These are phyloP conservation scores for Fagus crenata DNA, from an alignment of 306 rosid genomes.

Conservation along the genomic window DNA sequence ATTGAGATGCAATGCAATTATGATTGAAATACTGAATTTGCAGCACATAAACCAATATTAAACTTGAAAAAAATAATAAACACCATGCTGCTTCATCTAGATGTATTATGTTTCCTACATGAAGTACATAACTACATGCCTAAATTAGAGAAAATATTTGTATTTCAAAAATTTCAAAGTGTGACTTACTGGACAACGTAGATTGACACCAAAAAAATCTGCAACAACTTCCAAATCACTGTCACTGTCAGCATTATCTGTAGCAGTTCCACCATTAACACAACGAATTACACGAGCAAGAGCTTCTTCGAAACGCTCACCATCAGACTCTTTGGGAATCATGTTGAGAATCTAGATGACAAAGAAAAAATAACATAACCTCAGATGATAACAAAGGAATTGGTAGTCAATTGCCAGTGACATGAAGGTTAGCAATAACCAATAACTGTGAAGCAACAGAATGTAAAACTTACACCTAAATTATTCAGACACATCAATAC, in stretches of 20 bases:
- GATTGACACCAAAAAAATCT: constrained; percentile 74
- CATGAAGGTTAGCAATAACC: not conserved
- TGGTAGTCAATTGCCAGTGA: not conserved
- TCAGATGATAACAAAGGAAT: not conserved
- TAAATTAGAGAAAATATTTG: not conserved
- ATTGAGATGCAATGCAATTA: not conserved
- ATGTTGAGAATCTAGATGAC: constrained; percentile 56
- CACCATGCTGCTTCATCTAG: not conserved
- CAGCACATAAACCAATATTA: not conserved
- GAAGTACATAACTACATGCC: not conserved
- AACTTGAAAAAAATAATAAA: not conserved
- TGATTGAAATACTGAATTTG: not conserved
- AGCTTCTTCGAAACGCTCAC: constrained; percentile 87
- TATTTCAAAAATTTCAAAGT: not conserved
- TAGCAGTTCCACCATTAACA: constrained; percentile 76
- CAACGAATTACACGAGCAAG: constrained; percentile 87
- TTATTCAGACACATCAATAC: not conserved
- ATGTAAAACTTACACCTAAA: not conserved
- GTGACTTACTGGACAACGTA: constrained; percentile 91
- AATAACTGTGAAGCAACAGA: not conserved
- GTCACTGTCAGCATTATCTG: constrained; percentile 80
- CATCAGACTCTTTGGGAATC: constrained; percentile 84
- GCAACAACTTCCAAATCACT: constrained; percentile 98
- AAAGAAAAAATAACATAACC: constrained; percentile 11
- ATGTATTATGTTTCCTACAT: not conserved